phyloP scores from a whole-genome alignment of 352 stramenopile species.

The Phytophthora brassicae region DNA sequence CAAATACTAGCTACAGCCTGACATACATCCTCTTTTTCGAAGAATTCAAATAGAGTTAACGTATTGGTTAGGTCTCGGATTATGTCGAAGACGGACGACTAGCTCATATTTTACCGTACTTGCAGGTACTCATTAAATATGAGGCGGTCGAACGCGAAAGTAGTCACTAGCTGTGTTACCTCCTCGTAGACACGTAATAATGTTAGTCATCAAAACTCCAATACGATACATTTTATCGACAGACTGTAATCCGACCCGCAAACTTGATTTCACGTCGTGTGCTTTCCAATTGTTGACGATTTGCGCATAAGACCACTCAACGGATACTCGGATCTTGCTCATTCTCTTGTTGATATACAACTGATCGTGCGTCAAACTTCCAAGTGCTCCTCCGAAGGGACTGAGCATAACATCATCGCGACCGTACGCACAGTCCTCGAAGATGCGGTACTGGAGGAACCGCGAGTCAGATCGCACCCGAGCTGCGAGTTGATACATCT shows the following conservation, averaged over 20 bases:
- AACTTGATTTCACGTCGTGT: neutral
- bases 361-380: neutral
- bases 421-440: neutral
- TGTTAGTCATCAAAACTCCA: neutral
- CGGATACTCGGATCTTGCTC: neutral
- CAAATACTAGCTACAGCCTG: too few species aligned
- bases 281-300: neutral
- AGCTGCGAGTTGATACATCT: neutral
- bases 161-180: neutral
- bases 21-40: too few species aligned
- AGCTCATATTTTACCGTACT: too few species aligned
- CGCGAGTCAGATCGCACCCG: neutral
- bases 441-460: neutral
- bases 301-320: neutral
- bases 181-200: neutral
- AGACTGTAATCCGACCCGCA: neutral
- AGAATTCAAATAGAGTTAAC: too few species aligned
- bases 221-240: neutral
- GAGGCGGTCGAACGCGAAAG: neutral
- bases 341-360: neutral
- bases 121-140: too few species aligned
- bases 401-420: neutral
- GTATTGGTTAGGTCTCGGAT: too few species aligned
- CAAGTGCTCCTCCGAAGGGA: neutral
- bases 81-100: too few species aligned